Evolutionary conservation across 371 early-diverging fungal genomes (phyloP).

Genomic region (Quaeritorhiza haematococci): DNA sequence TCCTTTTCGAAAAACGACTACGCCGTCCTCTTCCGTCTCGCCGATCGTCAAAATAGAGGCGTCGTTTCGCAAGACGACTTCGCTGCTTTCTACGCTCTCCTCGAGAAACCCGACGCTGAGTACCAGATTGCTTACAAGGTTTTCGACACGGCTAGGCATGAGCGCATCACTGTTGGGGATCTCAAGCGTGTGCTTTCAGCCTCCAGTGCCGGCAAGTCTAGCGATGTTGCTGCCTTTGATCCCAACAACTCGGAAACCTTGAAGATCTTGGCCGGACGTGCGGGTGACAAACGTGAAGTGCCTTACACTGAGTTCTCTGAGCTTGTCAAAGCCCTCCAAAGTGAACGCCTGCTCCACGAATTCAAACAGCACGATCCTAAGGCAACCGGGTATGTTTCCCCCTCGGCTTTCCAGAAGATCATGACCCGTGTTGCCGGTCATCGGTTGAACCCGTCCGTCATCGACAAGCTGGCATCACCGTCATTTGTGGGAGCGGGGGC

Average conservation of each 20-base stretch:
- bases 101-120: constrained; percentile 76
- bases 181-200: constrained; percentile 61
- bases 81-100: constrained; percentile 64
- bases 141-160: constrained; percentile 52
- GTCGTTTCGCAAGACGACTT: constrained; percentile 68
- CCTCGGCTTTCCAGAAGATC: constrained; percentile 62
- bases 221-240: constrained; percentile 63
- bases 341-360: constrained; percentile 73
- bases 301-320: constrained; percentile 76
- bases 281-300: too few relatives aligned
- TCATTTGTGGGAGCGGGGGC: too few relatives aligned
- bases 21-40: constrained; percentile 64
- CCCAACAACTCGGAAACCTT: constrained; percentile 73
- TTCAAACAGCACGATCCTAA: constrained; percentile 69
- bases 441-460: constrained; percentile 64
- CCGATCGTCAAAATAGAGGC: constrained; percentile 63
- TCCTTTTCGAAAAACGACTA: constrained; percentile 55
- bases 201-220: constrained; percentile 52
- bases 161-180: constrained; percentile 48
- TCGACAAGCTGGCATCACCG: constrained; percentile 67
- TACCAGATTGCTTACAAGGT: constrained; percentile 74
- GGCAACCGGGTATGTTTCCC: constrained; percentile 59
- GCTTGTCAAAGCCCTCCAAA: constrained; percentile 71
- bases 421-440: constrained; percentile 62
- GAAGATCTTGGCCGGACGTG: too few relatives aligned